Evolutionary conservation across 2,329 filamentous ascomycete species (phyloP), one percentile per base, ranked within the genome.

Genomic region (Penicillium griseofulvum): DNA sequence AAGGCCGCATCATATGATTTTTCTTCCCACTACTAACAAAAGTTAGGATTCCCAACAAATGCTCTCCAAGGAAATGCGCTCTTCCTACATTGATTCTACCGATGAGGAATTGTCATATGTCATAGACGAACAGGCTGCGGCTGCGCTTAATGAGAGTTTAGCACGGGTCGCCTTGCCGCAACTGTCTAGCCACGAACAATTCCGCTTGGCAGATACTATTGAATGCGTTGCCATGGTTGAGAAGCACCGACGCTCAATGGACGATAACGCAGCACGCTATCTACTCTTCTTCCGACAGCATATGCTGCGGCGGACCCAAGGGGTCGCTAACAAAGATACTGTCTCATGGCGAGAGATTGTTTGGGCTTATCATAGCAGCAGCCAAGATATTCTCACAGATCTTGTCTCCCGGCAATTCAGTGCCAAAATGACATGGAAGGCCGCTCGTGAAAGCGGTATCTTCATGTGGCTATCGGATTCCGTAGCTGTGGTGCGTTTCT

Each of bases 401-500:
- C 87, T 96, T 64, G 88, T 96, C 10, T 86, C 87, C 11, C 80
- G 84, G 19, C 90, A 95, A 65, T 91, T 88, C 64, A 88, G 91
- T 60, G 87, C 88, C 1, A 87, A 84, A 56, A 81, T 97, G 77
- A 77, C 87, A 7, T 99, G 94, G 94, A 83, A 88, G 59, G 83
- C 92, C 65, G 94, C 93, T 1, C 83, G 88, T 44, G 88, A 95
- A 69, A 90, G 88, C 62, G 94, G 94, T 11, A 81, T 97, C 52
- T 97, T 96, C 68, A 93, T 97, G 86, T 99, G 94, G 93, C 81
- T 99, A 60, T 84, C 86, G 0, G 92, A 97, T 71, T 74, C 81
- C 17, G 83, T 82, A 52, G 86, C 91, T 22, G 78, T 97, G 69
- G 90, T 94, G 80, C 73, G 86, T 71, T 45, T 29, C 3, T 33